These are phyloP conservation scores for Prinsepia uniflora DNA, from an alignment of 306 rosid genomes.

Conservation along the genomic window DNA sequence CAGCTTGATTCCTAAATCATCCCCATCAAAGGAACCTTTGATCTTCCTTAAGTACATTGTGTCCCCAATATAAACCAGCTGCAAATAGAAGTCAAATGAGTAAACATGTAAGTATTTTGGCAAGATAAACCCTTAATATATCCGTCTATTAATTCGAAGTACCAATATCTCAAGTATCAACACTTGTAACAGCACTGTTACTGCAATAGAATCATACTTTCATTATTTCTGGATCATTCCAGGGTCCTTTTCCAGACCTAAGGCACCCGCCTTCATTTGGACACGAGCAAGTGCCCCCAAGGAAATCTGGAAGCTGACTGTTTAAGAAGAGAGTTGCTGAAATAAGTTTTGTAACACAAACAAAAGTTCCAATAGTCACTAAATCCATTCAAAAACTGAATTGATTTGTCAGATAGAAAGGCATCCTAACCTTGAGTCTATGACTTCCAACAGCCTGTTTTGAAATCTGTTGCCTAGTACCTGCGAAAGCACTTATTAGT, in stretches of 20 bases:
- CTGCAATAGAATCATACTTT: slow-evolving; percentile 54
- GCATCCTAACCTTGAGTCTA: slow-evolving; percentile 76
- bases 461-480: slow-evolving; percentile 74
- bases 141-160: slow-evolving; percentile 23
- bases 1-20: slow-evolving; percentile 42
- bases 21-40: slow-evolving; percentile 32
- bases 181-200: slow-evolving; percentile 11
- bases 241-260: slow-evolving; percentile 89
- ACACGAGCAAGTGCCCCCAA: slow-evolving; percentile 91
- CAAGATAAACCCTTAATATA: slow-evolving; percentile 13
- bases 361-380: not conserved
- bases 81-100: slow-evolving; percentile 35
- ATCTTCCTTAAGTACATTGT: slow-evolving; percentile 38
- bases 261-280: slow-evolving; percentile 85
- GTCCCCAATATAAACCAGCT: slow-evolving; percentile 68
- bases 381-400: not conserved
- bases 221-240: slow-evolving; percentile 81
- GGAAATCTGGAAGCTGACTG: slow-evolving; percentile 95
- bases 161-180: slow-evolving; percentile 11
- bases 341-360: slow-evolving; percentile 9
- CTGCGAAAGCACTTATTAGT: slow-evolving; percentile 41
- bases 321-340: slow-evolving; percentile 21
- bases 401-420: not conserved
- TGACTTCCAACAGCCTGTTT: slow-evolving; percentile 61
- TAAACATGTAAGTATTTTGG: slow-evolving; percentile 15